Evolutionary conservation across 2,329 filamentous ascomycete genomes (phyloP), one percentile per base, ranked within the genome.

Genomic region (Fusarium subtropicale): DNA sequence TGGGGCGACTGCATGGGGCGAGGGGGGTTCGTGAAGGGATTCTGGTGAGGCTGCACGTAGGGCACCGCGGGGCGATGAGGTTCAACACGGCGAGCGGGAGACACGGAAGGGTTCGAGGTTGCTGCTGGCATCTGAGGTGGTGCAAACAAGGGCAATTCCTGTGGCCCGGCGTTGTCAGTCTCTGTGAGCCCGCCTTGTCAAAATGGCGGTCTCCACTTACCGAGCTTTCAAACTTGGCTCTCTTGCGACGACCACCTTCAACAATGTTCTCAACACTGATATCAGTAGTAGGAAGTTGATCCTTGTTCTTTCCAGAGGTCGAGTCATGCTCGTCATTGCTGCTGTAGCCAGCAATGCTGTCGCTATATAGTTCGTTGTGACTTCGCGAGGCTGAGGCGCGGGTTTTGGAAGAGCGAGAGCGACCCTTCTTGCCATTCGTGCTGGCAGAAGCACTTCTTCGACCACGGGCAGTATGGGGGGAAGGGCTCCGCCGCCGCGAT

Each of bases 211-310:
- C 57, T 73, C 66, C 60, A 71, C 95, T 90, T 91, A 98, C 95
- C 81, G 95, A 97, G 84, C 95, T 98, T 80, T 98, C 95, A 82
- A 91, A 91, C 81, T 97, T 97, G 75, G 95, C 93, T 77, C 94
- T 90, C 85, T 98, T 97, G 78, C 96, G 91, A 80, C 96, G 91
- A 72, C 95, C 94, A 77, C 97, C 96, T 81, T 98, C 95, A 66
- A 99, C 92, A 80, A 99, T 98, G 79, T 99, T 99, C 74, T 97
- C 94, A 73, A 97, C 89, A 79, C 95, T 98, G 77, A 99, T 99
- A 74, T 99, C 96, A 18, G 96, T 97, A 78, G 93, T 97, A 50
- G 93, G 94, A 75, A 97, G 88, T 70, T 93, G 91, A 75, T 97
- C 94, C 79, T 92, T 94, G 74, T 87, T 88, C 79, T 92, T 92